Percentiles rank a stretch among this genome's conserved stretches.
phyloP scores from a whole-genome alignment of 257 asterid genomes.

The Orobanche coerulescens region DNA sequence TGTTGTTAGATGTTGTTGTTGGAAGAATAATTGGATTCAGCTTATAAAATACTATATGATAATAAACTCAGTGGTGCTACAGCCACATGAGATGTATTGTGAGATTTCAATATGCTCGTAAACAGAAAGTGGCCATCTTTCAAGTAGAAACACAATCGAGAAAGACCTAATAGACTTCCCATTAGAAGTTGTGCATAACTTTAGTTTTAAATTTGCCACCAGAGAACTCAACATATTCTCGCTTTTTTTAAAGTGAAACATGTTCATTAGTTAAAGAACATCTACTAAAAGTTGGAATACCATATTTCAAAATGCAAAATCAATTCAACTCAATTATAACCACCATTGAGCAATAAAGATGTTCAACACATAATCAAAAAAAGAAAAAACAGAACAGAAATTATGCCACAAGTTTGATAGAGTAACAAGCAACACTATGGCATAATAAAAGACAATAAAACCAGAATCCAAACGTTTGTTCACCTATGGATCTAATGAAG shows the following conservation, averaged over 20 bases:
- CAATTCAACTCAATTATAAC: background rate
- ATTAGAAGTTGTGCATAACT: background rate
- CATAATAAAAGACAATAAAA: constrained; percentile 12
- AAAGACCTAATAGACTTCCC: no score
- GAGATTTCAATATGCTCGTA: no score
- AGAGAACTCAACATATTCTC: background rate
- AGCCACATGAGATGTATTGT: no score
- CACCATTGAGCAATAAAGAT: background rate
- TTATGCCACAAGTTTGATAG: background rate
- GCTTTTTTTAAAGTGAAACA: background rate
- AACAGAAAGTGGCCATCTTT: no score
- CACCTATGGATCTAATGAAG: constrained; percentile 18
- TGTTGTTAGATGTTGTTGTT: no score
- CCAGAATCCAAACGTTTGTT: constrained; percentile 10
- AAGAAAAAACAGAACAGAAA: background rate
- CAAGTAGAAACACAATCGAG: no score
- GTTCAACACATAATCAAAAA: background rate
- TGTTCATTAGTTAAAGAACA: background rate
- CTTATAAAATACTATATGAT: no score
- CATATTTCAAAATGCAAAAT: background rate
- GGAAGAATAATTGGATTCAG: no score
- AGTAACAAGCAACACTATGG: constrained; percentile 14
- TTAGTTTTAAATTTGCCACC: background rate
- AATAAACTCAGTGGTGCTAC: no score
- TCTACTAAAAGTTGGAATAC: background rate